Percentiles rank a stretch among this genome's conserved stretches.
Evolutionary conservation across 257 asterid species (phyloP).

Genomic region (Leptodermis oblonga): DNA sequence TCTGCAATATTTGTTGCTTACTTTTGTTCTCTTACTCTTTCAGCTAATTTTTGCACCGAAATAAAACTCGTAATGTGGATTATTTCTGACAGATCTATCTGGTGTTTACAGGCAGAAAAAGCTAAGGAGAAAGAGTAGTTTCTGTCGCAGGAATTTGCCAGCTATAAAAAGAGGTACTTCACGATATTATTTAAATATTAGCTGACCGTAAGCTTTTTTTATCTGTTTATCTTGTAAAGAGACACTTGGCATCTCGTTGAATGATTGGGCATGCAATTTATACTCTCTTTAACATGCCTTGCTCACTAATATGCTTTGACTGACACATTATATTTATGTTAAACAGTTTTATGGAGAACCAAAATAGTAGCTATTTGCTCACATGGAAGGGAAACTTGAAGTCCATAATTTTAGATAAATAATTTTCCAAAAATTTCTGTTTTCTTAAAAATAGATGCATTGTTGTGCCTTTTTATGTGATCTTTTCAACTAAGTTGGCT

Average conservation of each 20-base stretch:
- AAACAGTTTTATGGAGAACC: not conserved
- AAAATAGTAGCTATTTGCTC: too few relatives aligned
- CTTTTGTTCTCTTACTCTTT: too few relatives aligned
- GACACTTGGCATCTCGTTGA: not conserved
- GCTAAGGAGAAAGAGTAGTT: conserved; percentile 76
- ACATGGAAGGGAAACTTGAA: not conserved
- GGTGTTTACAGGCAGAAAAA: conserved; percentile 65
- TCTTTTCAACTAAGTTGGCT: too few relatives aligned
- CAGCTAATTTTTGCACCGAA: too few relatives aligned
- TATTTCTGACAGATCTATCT: conserved; percentile 11
- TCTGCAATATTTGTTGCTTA: too few relatives aligned
- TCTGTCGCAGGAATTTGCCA: conserved; percentile 55
- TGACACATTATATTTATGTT: not conserved
- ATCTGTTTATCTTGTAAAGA: not conserved
- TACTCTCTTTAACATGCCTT: not conserved
- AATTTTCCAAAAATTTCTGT: not conserved
- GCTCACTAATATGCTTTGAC: not conserved
- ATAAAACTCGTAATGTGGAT: too few relatives aligned
- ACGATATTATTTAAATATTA: not conserved
- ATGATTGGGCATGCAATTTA: not conserved
- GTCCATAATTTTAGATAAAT: not conserved
- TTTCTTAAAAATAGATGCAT: too few relatives aligned
- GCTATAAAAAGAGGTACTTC: conserved; percentile 55
- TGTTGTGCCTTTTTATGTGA: too few relatives aligned
- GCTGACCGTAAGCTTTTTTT: not conserved